phyloP scores from a whole-genome alignment of 345 rosid genomes.

The Conringia planisiliqua region DNA sequence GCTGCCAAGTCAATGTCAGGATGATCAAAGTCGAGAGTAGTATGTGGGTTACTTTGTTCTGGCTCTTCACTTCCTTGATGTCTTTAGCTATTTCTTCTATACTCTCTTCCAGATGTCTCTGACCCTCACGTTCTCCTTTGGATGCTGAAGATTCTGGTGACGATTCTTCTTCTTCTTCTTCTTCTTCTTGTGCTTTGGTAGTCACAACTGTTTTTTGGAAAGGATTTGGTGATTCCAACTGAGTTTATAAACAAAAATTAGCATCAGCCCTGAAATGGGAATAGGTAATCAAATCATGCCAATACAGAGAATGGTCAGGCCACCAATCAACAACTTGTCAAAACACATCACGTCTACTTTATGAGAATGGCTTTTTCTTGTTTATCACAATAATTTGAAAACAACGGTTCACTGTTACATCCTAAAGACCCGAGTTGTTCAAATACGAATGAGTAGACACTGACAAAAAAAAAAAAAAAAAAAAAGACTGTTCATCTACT shows the following conservation, averaged over 20 bases:
- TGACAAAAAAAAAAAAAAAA: neutral
- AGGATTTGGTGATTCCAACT: conserved; percentile 50
- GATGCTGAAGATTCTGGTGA: neutral
- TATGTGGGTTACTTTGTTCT: conserved; percentile 65
- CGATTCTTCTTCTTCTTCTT: conserved; percentile 16
- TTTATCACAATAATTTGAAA: neutral
- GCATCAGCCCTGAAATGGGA: neutral
- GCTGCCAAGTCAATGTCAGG: conserved; percentile 69
- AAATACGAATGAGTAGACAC: neutral
- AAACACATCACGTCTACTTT: neutral
- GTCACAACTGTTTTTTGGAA: neutral
- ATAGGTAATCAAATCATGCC: neutral
- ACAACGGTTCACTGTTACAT: neutral
- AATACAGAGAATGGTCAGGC: neutral
- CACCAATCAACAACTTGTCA: neutral
- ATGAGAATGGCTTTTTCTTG: neutral
- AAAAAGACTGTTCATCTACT: neutral
- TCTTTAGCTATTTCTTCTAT: conserved; percentile 56
- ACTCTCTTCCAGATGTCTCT: conserved; percentile 10
- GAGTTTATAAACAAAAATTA: neutral
- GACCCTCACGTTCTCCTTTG: neutral
- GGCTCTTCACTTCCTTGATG: conserved; percentile 56
- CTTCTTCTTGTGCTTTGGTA: conserved; percentile 11
- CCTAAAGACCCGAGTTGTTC: neutral
- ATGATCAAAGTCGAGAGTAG: conserved; percentile 65